Base-by-base conservation (phyloP, 345 rosid species). In the Aurinia saxatilis region DNA sequence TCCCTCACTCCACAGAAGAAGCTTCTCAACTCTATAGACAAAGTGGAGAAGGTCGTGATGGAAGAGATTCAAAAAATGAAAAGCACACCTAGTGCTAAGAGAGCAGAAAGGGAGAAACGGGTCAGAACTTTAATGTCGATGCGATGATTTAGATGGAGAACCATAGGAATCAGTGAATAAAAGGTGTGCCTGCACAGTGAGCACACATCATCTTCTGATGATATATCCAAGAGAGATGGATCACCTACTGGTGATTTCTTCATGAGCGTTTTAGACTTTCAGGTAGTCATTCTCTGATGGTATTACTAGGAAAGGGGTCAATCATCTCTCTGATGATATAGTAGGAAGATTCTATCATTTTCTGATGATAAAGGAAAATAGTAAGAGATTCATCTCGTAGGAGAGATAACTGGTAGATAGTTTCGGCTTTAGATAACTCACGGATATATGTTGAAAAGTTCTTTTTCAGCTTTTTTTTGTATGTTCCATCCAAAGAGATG, bases 1-100 rank as follows among this genome's bases (percentile, higher is more conserved):
- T 50, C 64, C 31, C 72, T 86, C 18, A 92, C 98, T 11, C 98
- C 96, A 5, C 87, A 92, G 74, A 92, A 79, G 78, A 92, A 86
- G 52, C 93, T 92, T 2, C 66, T 88, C 56, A 78, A 84, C 68
- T 81, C 96, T 21, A 86, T 92, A 5, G 96, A 92, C 72, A 79
- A 78, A 12, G 88, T 89, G 5, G 89, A 81, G 79, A 79, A 85
- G 39, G 90, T 72, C 33, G 95, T 92, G 33, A 82, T 75, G 88
- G 91, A 89, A 57, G 98, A 87, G 65, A 60, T 89, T 67, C 73
- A 67, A 60, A 89, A 77, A 49, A 71, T 92, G 57, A 85, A 82
- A 57, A 85, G 82, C 78, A 92, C 96, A 4, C 88, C 95, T 2
- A 76, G 66, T 18, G 97, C 96, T 1, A 85, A 72, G 70, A 82